Base-by-base conservation (phyloP, 805 yeast genomes). In the Saturnispora besseyi region DNA sequence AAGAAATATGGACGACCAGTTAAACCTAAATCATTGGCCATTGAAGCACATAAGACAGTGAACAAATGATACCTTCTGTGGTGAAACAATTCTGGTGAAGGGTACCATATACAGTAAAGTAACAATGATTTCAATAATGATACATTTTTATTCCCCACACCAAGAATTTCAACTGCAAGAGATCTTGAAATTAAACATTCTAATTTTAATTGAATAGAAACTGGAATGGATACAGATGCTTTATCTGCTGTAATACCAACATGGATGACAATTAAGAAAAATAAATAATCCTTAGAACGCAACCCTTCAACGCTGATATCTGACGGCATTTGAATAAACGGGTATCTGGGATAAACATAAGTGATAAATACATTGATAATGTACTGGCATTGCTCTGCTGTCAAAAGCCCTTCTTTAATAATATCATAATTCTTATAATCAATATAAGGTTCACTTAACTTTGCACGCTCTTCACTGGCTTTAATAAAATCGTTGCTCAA, bases 1-100 rank as follows among this genome's bases (percentile, higher is more conserved):
- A 66, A 72, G 60, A 59, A 73, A 56, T 62, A 71, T 15, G 78
- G 73, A 42, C 77, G 60, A 28, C 83, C 78, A 24, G 79, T 78
- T 5, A 88, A 72, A 0, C 95, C 95, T 48, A 89, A 66, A 62
- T 89, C 96, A 57, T 79, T 83, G 2, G 85, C 74, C 64, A 89
- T 70, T 4, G 84, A 72, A 12, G 82, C 78, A 47, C 89, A 79
- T 22, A 87, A 68, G 12, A 78, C 70, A 49, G 79, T 78, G 54
- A 87, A 73, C 47, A 87, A 69, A 61, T 86, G 93, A 55, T 82
- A 81, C 44, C 95, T 77, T 51, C 95, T 78, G 57, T 84, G 85
- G 55, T 81, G 85, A 55, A 86, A 85, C 57, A 86, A 70, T 63
- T 87, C 96, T 0, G 96, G 86, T 4, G 87, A 77, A 55, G 84